phyloP scores from a whole-genome alignment of 2,329 filamentous ascomycete species.

The Drechslerella coelobrocha region DNA sequence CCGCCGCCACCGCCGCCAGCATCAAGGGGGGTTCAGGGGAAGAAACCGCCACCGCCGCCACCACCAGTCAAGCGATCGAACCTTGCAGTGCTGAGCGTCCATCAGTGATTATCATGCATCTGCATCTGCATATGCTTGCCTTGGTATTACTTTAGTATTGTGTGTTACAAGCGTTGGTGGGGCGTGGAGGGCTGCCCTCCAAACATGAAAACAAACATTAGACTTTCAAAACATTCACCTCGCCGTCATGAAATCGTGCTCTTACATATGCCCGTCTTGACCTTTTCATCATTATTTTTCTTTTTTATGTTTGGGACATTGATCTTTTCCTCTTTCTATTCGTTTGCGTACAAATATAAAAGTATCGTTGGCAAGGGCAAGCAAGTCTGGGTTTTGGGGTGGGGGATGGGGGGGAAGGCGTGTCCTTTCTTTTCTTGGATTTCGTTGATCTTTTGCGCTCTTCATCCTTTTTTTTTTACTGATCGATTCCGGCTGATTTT shows the following conservation, averaged over 20 bases:
- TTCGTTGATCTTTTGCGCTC: too few relatives aligned
- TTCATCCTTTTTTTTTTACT: too few relatives aligned
- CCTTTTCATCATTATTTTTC: constrained; percentile 17
- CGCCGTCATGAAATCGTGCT: constrained; percentile 6
- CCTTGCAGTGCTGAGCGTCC: constrained; percentile 34
- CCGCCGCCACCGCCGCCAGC: constrained; percentile 53
- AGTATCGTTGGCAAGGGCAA: too few relatives aligned
- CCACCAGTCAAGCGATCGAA: constrained; percentile 53
- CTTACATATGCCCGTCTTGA: not conserved
- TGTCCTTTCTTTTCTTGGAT: too few relatives aligned
- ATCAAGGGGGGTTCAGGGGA: constrained; percentile 46
- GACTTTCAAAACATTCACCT: too few relatives aligned
- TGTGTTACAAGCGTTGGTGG: not conserved
- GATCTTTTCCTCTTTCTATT: constrained; percentile 7
- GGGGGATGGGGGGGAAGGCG: too few relatives aligned
- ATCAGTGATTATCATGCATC: constrained; percentile 7
- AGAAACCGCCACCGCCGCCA: constrained; percentile 54
- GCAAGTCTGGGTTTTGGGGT: too few relatives aligned
- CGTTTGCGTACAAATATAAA: constrained; percentile 16
- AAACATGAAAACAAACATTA: not conserved
- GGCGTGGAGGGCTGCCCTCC: not conserved
- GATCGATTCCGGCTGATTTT: too few relatives aligned
- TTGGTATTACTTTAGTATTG: not conserved
- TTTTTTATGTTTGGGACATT: constrained; percentile 23
- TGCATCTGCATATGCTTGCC: too few relatives aligned